These are phyloP conservation scores for Spongospora subterranea DNA, from an alignment of 208 protist genomes.

Conservation along the genomic window DNA sequence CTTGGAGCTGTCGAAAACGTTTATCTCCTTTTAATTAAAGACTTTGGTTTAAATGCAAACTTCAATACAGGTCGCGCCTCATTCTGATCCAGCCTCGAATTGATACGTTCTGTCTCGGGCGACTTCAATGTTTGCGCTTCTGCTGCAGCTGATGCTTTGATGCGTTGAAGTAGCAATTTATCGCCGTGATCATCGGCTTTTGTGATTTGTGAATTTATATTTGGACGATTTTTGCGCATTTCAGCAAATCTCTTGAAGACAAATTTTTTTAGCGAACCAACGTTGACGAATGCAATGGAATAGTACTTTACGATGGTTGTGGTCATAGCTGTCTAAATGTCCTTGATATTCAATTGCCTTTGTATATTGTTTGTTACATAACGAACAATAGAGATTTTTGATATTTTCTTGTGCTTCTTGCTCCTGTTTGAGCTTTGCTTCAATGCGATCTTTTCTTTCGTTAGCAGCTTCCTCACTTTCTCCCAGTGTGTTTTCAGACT, in stretches of 20 bases:
- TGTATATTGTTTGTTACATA: constrained; percentile 55
- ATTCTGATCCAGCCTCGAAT: neutral
- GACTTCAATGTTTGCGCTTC: constrained; percentile 9
- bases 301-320: constrained; percentile 56
- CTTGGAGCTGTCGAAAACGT: neutral
- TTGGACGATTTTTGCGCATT: neutral
- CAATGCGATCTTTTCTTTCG: neutral
- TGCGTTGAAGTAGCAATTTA: neutral
- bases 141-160: neutral
- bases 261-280: neutral
- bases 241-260: constrained; percentile 24
- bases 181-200: neutral
- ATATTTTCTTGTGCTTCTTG: neutral
- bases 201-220: neutral
- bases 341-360: constrained; percentile 44
- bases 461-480: neutral
- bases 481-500: neutral
- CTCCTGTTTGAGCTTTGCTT: neutral
- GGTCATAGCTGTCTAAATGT: constrained; percentile 55
- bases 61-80: neutral
- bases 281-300: neutral
- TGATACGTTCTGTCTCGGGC: neutral
- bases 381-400: neutral
- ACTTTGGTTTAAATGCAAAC: constrained; percentile 37
- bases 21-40: neutral